Evolutionary conservation across 108 stramenopile species (phyloP).

Genomic region (Cyclotella baltica): DNA sequence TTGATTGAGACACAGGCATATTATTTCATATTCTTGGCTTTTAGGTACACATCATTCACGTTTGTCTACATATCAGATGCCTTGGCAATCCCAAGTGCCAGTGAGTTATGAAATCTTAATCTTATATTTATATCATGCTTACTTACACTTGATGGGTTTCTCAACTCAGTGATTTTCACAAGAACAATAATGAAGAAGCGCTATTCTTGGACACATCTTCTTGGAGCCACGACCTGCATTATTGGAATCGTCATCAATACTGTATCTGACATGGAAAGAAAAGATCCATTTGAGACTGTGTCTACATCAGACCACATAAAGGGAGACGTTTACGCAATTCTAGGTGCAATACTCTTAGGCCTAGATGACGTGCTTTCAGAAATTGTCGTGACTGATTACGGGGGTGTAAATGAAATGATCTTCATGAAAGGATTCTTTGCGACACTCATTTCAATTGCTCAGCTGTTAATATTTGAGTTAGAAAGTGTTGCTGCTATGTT

Average conservation of each 20-base stretch:
- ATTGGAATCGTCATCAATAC: slow-evolving; percentile 84
- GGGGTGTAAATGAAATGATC: slow-evolving; percentile 76
- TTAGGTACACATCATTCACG: slow-evolving; percentile 94
- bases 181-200: slow-evolving; percentile 65
- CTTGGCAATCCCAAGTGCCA: slow-evolving; percentile 93
- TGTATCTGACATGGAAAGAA: slow-evolving; percentile 70
- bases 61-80: slow-evolving; percentile 93
- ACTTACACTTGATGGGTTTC: no score
- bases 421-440: slow-evolving; percentile 91
- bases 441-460: slow-evolving; percentile 65
- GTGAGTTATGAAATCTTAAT: no score
- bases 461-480: slow-evolving; percentile 74
- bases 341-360: slow-evolving; percentile 88
- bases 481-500: slow-evolving; percentile 54
- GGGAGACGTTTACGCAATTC: slow-evolving; percentile 90
- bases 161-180: slow-evolving; percentile 92
- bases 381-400: slow-evolving; percentile 60
- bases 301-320: slow-evolving; percentile 62
- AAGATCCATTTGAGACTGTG: slow-evolving; percentile 10
- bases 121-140: no score
- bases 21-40: slow-evolving; percentile 85
- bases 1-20: slow-evolving; percentile 93
- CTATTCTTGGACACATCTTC: slow-evolving; percentile 76
- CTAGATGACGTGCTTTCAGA: slow-evolving; percentile 89
- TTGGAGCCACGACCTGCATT: slow-evolving; percentile 88